Conservation (phyloP, 2,329 filamentous ascomycete genomes). For the Fusarium pseudoanthophilum region DNA sequence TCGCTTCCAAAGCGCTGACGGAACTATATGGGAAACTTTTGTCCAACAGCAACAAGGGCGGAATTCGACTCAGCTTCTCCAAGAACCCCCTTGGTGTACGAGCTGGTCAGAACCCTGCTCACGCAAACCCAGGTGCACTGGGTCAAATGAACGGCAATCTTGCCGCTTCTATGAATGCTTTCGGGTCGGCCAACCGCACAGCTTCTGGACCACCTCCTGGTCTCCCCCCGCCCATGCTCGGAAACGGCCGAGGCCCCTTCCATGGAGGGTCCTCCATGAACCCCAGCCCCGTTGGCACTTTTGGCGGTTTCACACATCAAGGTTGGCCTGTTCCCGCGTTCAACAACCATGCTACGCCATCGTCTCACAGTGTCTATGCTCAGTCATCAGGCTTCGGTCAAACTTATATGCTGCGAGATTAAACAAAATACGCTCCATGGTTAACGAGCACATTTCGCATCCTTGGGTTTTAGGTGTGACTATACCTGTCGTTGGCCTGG, state of each 20-base stretch:
- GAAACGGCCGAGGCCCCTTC: conserved; percentile 44
- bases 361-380: conserved; percentile 31
- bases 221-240: conserved; percentile 77
- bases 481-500: background rate
- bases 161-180: conserved; percentile 63
- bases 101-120: conserved; percentile 71
- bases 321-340: conserved; percentile 42
- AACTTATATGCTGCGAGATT: conserved; percentile 7
- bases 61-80: conserved; percentile 94
- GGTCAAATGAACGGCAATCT: conserved; percentile 70
- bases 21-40: conserved; percentile 89
- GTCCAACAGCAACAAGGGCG: conserved; percentile 93
- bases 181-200: conserved; percentile 76
- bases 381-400: conserved; percentile 40
- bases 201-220: conserved; percentile 92
- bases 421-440: background rate
- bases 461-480: background rate
- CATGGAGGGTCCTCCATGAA: conserved; percentile 37
- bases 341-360: conserved; percentile 20
- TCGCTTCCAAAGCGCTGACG: conserved; percentile 89
- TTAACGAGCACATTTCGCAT: background rate
- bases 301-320: conserved; percentile 32
- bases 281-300: conserved; percentile 30
- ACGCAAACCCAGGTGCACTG: conserved; percentile 54
- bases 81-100: conserved; percentile 97